Evolutionary conservation across 208 protist genomes (phyloP).

Genomic region (Leishmania tropica): DNA sequence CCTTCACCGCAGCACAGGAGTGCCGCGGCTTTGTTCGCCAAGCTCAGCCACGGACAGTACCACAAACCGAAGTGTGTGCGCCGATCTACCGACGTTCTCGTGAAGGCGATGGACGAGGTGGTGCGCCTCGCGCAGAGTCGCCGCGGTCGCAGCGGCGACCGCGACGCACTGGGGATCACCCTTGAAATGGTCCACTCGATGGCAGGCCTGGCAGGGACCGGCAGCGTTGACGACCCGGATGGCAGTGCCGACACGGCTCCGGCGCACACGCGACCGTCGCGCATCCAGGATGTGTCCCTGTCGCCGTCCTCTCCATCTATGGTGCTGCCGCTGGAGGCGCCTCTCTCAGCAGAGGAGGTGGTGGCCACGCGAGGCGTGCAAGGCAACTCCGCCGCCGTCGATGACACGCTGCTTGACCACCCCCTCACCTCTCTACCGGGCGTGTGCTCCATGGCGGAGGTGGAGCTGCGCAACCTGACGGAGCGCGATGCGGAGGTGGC

Average conservation of each 20-base stretch:
- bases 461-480: slow-evolving; percentile 20
- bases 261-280: slow-evolving; percentile 9
- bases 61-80: slow-evolving; percentile 35
- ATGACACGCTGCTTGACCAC: slow-evolving; percentile 4
- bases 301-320: slow-evolving; percentile 6
- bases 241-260: slow-evolving; percentile 12
- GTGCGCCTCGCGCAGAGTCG: slow-evolving; percentile 21
- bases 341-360: background rate
- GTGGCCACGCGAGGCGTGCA: background rate
- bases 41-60: slow-evolving; percentile 22
- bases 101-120: slow-evolving; percentile 34
- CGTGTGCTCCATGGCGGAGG: slow-evolving; percentile 26
- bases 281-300: background rate
- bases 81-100: slow-evolving; percentile 21
- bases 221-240: slow-evolving; percentile 1
- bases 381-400: background rate
- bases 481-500: slow-evolving; percentile 17
- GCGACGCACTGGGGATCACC: slow-evolving; percentile 18
- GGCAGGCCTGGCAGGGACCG: slow-evolving; percentile 1
- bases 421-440: slow-evolving; percentile 28
- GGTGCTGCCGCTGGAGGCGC: background rate
- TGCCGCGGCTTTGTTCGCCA: slow-evolving; percentile 12
- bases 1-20: background rate
- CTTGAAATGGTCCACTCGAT: slow-evolving; percentile 17
- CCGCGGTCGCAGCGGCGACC: slow-evolving; percentile 8